Percentiles rank a stretch among this genome's conserved stretches.
Evolutionary conservation across 257 asterid genomes (phyloP).

Genomic region (Catharanthus roseus): DNA sequence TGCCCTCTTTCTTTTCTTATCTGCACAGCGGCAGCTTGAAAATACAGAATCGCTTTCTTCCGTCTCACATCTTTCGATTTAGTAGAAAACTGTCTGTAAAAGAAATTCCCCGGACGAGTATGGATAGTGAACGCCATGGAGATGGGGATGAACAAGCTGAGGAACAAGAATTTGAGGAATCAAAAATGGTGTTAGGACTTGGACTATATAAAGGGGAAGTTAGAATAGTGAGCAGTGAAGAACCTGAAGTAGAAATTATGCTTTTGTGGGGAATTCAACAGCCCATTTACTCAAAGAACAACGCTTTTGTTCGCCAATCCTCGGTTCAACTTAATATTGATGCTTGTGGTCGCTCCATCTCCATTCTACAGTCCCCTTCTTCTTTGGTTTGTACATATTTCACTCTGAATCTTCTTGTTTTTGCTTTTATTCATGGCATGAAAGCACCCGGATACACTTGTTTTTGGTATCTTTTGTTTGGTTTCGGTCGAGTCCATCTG

Average conservation of each 20-base stretch:
- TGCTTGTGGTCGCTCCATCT: constrained; percentile 79
- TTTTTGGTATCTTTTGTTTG: no score
- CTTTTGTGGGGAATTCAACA: constrained; percentile 89
- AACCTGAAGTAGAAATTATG: constrained; percentile 63
- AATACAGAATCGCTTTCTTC: no score
- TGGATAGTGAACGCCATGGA: not conserved
- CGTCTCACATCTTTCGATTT: no score
- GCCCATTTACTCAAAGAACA: constrained; percentile 65
- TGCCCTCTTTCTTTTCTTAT: no score
- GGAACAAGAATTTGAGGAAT: constrained; percentile 26
- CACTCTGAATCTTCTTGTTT: no score
- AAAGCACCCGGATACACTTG: no score
- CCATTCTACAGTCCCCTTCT: constrained; percentile 84
- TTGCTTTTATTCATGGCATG: no score
- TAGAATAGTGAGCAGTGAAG: constrained; percentile 37
- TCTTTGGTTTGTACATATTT: no score
- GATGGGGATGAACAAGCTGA: not conserved
- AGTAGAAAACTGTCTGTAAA: no score
- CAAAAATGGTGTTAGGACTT: constrained; percentile 34
- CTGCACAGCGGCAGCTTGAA: no score
- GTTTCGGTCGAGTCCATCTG: no score
- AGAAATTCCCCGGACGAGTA: no score
- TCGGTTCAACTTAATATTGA: constrained; percentile 67
- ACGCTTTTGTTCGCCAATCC: constrained; percentile 65
- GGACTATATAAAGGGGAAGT: constrained; percentile 60